phyloP scores from a whole-genome alignment of 305 asterid genomes.

The Fraxinus ornus region DNA sequence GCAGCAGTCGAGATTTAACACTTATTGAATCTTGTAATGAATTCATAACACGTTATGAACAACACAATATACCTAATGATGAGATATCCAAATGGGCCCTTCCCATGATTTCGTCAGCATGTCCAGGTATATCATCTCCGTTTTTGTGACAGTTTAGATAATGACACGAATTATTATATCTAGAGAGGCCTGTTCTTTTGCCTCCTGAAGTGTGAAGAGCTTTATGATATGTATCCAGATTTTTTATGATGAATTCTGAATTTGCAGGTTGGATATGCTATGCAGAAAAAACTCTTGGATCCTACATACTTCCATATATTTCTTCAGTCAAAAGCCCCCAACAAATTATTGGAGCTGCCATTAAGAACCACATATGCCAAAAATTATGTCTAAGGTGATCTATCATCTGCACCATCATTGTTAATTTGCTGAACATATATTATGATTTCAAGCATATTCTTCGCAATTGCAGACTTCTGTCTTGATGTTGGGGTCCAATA shows the following conservation, averaged over 20 bases:
- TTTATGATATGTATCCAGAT: not conserved
- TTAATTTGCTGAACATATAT: not conserved
- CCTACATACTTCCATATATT: constrained; percentile 84
- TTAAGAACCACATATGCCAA: constrained; percentile 64
- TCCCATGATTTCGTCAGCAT: constrained; percentile 93
- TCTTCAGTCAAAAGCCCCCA: constrained; percentile 94
- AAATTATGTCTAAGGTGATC: constrained; percentile 60
- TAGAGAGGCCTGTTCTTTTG: not conserved
- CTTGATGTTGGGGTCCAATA: not conserved
- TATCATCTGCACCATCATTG: constrained; percentile 9
- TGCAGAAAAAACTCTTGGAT: constrained; percentile 96
- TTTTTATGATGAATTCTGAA: constrained; percentile 8
- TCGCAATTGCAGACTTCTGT: not conserved
- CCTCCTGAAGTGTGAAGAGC: not conserved
- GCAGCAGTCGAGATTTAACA: constrained; percentile 85
- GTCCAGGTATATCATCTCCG: constrained; percentile 64
- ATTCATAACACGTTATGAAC: constrained; percentile 68
- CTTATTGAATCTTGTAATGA: constrained; percentile 89
- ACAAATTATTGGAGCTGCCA: constrained; percentile 79
- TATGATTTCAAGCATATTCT: not conserved
- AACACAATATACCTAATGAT: constrained; percentile 35
- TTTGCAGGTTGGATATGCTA: constrained; percentile 96
- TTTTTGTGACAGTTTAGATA: not conserved
- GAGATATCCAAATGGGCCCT: constrained; percentile 46
- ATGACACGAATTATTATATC: not conserved